phyloP scores from a whole-genome alignment of 768 basidiomycete species.

The Rhodotorula kratochvilovae region DNA sequence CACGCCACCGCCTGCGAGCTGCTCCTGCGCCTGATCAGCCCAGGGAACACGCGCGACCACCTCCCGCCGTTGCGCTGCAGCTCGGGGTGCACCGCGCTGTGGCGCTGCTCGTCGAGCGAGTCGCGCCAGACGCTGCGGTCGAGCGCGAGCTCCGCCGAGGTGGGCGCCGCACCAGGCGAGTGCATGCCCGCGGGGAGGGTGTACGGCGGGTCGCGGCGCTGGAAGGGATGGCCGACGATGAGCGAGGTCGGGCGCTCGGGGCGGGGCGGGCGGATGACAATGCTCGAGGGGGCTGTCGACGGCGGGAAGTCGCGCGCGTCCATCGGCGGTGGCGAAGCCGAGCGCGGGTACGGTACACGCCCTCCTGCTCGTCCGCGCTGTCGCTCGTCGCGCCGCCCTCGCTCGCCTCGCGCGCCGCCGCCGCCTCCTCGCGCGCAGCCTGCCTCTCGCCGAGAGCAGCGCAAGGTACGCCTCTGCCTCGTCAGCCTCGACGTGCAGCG shows the following conservation, averaged over 20 bases:
- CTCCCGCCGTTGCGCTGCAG: constrained; percentile 7
- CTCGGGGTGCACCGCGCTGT: not conserved
- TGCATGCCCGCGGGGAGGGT: not conserved
- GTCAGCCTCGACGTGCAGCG: constrained; percentile 6
- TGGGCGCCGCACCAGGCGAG: too few relatives aligned
- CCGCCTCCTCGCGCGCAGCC: not conserved
- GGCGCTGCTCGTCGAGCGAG: not conserved
- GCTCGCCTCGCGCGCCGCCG: not conserved
- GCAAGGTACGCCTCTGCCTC: constrained; percentile 15
- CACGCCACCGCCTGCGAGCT: not conserved
- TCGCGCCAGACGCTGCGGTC: not conserved
- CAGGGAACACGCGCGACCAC: constrained; percentile 4
- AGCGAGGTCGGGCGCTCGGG: not conserved
- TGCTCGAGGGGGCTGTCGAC: too few relatives aligned
- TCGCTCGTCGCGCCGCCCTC: too few relatives aligned
- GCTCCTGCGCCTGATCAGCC: not conserved
- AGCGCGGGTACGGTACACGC: too few relatives aligned
- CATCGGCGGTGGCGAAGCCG: not conserved
- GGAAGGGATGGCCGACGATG: constrained; percentile 5
- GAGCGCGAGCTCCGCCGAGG: not conserved
- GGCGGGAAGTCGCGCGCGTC: too few relatives aligned
- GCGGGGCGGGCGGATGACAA: not conserved
- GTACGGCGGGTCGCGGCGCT: not conserved
- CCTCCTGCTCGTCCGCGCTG: too few relatives aligned
- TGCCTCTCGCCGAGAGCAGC: not conserved